Evolutionary conservation across 2,329 filamentous ascomycete genomes (phyloP).

Genomic region (Diaporthe eres): DNA sequence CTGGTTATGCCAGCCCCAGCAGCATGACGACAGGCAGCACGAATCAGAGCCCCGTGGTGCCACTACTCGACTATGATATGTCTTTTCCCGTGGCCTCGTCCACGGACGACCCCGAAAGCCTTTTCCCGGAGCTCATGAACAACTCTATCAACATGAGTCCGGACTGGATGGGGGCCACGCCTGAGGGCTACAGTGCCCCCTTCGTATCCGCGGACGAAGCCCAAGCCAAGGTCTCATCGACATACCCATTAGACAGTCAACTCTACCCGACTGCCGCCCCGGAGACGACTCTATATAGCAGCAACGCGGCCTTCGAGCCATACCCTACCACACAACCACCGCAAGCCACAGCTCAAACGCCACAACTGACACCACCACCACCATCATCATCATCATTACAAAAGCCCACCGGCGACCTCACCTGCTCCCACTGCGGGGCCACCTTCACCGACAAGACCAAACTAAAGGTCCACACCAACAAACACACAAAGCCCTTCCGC

Average conservation of each 20-base stretch:
- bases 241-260: neutral
- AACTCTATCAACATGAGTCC: neutral
- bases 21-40: slow-evolving; percentile 36
- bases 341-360: neutral
- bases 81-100: neutral
- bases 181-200: neutral
- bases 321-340: neutral
- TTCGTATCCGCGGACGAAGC: neutral
- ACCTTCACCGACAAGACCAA: slow-evolving; percentile 35
- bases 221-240: neutral
- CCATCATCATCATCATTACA: neutral
- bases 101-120: neutral
- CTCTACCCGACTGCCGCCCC: neutral
- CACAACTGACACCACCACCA: neutral
- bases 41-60: slow-evolving; percentile 22
- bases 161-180: neutral
- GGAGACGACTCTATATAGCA: neutral
- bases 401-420: neutral
- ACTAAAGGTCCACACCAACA: slow-evolving; percentile 39
- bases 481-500: slow-evolving; percentile 40
- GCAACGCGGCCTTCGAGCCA: neutral
- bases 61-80: slow-evolving; percentile 31
- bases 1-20: slow-evolving; percentile 24
- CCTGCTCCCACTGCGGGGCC: slow-evolving; percentile 33
- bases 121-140: slow-evolving; percentile 21